Percentiles rank a stretch among this genome's conserved stretches.
phyloP scores from a whole-genome alignment of 2,329 filamentous ascomycete genomes.

The Scytalidium sp. region DNA sequence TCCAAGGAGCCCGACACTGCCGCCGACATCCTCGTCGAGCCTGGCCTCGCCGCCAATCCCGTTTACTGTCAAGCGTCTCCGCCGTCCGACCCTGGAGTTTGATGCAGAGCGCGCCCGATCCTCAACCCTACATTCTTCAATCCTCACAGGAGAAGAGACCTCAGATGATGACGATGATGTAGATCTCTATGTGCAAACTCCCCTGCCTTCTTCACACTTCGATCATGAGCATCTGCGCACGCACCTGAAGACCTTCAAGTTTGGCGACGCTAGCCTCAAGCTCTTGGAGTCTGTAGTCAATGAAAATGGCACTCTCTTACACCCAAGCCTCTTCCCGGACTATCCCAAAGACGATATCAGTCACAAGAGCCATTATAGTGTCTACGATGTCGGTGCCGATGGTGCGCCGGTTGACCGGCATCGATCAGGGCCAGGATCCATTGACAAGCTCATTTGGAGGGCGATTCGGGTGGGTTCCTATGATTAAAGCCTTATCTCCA shows the following conservation, averaged over 20 bases:
- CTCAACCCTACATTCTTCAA: slow-evolving; percentile 13
- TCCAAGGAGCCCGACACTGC: neutral
- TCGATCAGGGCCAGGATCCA: slow-evolving; percentile 14
- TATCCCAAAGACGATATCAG: slow-evolving; percentile 15
- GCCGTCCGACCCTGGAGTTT: slow-evolving; percentile 7
- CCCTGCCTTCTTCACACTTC: slow-evolving; percentile 35
- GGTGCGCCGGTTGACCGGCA: slow-evolving; percentile 19
- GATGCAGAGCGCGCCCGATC: slow-evolving; percentile 8
- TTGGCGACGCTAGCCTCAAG: slow-evolving; percentile 35
- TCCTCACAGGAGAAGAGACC: slow-evolving; percentile 29
- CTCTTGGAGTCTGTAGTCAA: slow-evolving; percentile 35
- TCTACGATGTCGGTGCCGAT: slow-evolving; percentile 22
- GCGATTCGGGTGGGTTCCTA: slow-evolving; percentile 14
- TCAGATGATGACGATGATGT: slow-evolving; percentile 34
- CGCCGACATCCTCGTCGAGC: neutral
- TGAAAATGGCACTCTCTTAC: slow-evolving; percentile 12
- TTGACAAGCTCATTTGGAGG: slow-evolving; percentile 23
- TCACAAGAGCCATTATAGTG: slow-evolving; percentile 23
- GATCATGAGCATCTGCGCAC: slow-evolving; percentile 40
- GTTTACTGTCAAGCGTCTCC: neutral
- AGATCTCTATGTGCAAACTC: slow-evolving; percentile 34
- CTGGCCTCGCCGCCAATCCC: neutral
- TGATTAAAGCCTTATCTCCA: neutral
- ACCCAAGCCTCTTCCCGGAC: slow-evolving; percentile 16
- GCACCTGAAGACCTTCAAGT: slow-evolving; percentile 40